Conservation (phyloP, 139 green algal species). For the Coelastrella sp. region DNA sequence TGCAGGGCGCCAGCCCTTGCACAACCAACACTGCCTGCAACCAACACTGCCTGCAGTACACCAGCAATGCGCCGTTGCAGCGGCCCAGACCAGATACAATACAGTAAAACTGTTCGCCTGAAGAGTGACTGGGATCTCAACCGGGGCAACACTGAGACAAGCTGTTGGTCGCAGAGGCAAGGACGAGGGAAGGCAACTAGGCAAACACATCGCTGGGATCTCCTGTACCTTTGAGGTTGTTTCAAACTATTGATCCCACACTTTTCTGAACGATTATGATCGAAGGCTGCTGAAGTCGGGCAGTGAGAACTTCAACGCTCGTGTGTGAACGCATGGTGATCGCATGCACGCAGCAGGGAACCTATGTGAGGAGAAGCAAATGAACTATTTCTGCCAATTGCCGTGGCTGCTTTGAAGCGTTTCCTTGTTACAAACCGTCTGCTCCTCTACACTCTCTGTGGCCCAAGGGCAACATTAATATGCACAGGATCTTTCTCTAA, state of each 20-base stretch:
- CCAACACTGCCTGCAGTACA: slow-evolving; percentile 18
- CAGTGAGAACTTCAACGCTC: neutral
- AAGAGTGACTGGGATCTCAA: neutral
- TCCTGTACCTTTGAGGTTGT: no score
- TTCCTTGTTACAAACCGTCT: neutral
- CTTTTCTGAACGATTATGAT: no score
- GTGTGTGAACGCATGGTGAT: neutral
- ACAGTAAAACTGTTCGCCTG: no score
- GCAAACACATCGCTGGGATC: no score
- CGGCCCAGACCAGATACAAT: neutral
- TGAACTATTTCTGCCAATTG: no score
- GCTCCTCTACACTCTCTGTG: neutral
- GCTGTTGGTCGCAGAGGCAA: neutral
- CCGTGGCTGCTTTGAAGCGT: no score
- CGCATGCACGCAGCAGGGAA: neutral
- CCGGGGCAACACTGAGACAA: neutral
- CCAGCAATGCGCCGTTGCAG: neutral
- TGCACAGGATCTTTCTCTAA: no score
- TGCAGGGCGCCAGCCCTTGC: slow-evolving; percentile 37
- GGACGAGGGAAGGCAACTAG: neutral
- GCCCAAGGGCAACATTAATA: neutral
- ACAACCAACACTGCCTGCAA: slow-evolving; percentile 16
- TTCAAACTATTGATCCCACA: no score
- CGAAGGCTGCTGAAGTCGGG: neutral
- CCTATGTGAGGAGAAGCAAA: no score